Evolutionary conservation across 306 rosid genomes (phyloP).

Genomic region (Ammopiptanthus mongolicus): DNA sequence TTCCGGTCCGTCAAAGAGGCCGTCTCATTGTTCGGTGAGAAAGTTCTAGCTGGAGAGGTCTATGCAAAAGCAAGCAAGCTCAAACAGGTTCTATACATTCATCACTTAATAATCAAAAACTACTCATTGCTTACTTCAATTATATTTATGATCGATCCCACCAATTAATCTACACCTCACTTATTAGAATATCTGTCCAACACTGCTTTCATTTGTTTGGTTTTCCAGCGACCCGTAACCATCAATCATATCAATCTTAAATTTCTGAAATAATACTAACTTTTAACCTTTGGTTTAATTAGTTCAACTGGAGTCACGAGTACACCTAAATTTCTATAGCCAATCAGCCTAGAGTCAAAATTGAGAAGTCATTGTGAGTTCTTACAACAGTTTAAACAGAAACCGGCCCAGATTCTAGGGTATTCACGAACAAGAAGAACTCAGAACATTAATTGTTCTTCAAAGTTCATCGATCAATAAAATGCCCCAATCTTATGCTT

Average conservation of each 20-base stretch:
- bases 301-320: background rate
- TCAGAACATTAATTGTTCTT: no score
- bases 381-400: no score
- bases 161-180: no score
- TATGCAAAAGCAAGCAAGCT: constrained; percentile 52
- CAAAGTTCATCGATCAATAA: background rate
- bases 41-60: constrained; percentile 68
- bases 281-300: background rate
- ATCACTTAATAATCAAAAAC: background rate
- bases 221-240: no score
- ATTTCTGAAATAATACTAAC: background rate
- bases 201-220: no score
- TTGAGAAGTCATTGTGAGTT: no score
- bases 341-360: no score
- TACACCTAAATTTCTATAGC: background rate
- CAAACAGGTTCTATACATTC: constrained; percentile 46
- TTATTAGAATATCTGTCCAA: no score
- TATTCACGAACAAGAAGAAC: background rate
- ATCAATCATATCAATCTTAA: no score
- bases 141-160: no score
- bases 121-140: background rate
- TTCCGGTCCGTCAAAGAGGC: constrained; percentile 91
- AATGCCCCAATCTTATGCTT: constrained; percentile 17
- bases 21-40: constrained; percentile 71
- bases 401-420: no score